phyloP scores from a whole-genome alignment of 495 filamentous ascomycete genomes.

The Lasiosphaeriaceae sp. region DNA sequence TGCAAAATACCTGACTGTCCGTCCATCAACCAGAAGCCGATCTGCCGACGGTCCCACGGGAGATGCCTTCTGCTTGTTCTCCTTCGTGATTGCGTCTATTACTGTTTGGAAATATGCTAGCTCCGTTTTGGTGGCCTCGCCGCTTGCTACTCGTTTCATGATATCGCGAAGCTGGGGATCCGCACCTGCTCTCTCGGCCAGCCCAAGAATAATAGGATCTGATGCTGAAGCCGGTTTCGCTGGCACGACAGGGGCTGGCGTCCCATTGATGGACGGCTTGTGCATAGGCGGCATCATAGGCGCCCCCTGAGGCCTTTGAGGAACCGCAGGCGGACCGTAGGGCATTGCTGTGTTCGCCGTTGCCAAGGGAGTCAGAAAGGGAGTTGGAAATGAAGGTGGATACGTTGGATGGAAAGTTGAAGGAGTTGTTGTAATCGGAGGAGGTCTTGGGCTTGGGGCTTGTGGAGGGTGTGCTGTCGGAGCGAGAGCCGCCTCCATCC shows the following conservation, averaged over 20 bases:
- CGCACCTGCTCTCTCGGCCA: conserved; percentile 80
- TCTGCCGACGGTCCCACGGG: conserved; percentile 41
- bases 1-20: conserved; percentile 44
- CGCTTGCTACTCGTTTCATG: conserved; percentile 92
- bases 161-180: conserved; percentile 88
- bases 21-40: conserved; percentile 39
- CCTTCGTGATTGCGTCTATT: conserved; percentile 79
- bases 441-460: conserved; percentile 4
- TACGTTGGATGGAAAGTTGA: conserved; percentile 3
- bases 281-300: neutral
- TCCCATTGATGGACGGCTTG: conserved; percentile 19
- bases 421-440: neutral
- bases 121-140: conserved; percentile 73
- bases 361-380: neutral
- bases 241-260: conserved; percentile 22
- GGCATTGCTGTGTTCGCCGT: neutral
- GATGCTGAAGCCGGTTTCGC: conserved; percentile 45
- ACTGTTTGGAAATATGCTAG: conserved; percentile 86
- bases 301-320: conserved; percentile 8
- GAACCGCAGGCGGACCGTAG: conserved; percentile 3
- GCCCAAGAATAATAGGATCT: conserved; percentile 92
- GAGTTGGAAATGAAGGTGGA: conserved; percentile 4
- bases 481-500: conserved; percentile 29
- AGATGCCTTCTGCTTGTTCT: conserved; percentile 41
- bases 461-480: conserved; percentile 10